These are phyloP conservation scores for Pulveroboletus frians DNA, from an alignment of 768 basidiomycete genomes.

Conservation along the genomic window DNA sequence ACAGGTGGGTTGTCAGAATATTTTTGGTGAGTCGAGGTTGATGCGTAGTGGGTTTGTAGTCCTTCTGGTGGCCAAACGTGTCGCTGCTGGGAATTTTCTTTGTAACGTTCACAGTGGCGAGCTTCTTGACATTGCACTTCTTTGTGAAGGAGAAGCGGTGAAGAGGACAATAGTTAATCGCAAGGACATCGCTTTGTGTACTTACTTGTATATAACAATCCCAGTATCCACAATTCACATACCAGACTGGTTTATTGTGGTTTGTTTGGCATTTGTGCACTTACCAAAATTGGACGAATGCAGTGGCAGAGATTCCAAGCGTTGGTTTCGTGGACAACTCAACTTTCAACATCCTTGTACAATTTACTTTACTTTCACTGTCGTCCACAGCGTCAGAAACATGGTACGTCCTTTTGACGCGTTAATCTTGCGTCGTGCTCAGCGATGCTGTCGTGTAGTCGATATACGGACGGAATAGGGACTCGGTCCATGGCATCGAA, in stretches of 20 bases:
- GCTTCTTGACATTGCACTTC: constrained; percentile 77
- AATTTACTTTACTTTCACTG: neutral
- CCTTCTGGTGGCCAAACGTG: constrained; percentile 99
- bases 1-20: constrained; percentile 49
- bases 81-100: constrained; percentile 83
- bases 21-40: constrained; percentile 1
- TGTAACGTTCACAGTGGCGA: constrained; percentile 65
- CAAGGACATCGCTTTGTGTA: neutral
- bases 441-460: constrained; percentile 19
- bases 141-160: constrained; percentile 75
- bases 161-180: neutral
- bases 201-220: too few relatives aligned
- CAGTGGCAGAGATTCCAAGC: neutral
- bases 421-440: constrained; percentile 1
- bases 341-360: constrained; percentile 7
- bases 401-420: constrained; percentile 23
- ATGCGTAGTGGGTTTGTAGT: constrained; percentile 34
- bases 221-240: neutral
- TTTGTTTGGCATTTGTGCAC: constrained; percentile 22
- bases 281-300: neutral
- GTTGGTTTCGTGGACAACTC: constrained; percentile 7
- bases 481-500: constrained; percentile 69
- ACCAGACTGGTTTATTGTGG: constrained; percentile 6
- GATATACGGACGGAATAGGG: constrained; percentile 54
- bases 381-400: constrained; percentile 7